Percentiles rank a stretch among this genome's conserved stretches.
Conservation (phyloP, 1,284 basidiomycete genomes). For the Sporisorium scitamineum region DNA sequence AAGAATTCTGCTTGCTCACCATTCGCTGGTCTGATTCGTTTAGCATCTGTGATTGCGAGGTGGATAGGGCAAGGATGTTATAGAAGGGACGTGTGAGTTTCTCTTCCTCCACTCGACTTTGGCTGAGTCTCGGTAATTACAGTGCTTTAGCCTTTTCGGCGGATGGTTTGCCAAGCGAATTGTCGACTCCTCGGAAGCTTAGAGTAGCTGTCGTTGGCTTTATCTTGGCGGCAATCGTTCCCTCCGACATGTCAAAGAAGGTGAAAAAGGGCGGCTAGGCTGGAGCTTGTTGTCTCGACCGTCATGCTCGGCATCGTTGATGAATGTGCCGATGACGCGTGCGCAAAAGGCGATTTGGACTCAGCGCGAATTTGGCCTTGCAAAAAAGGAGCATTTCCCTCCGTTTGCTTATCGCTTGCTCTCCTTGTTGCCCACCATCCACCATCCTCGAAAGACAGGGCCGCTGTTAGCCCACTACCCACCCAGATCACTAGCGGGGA, state of each 20-base stretch:
- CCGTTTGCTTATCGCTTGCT: neutral
- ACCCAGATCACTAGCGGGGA: neutral
- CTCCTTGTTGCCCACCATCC: neutral
- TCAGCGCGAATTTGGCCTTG: constrained; percentile 11
- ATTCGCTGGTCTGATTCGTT: no score
- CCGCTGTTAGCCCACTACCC: no score
- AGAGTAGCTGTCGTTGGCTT: no score
- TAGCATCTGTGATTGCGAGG: no score
- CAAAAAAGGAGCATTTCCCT: neutral
- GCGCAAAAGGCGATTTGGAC: neutral
- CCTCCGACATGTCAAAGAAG: neutral
- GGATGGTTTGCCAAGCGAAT: constrained; percentile 8
- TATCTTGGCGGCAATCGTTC: constrained; percentile 13
- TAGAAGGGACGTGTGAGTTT: constrained; percentile 3
- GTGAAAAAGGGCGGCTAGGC: no score
- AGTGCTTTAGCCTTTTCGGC: no score
- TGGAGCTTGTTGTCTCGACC: neutral
- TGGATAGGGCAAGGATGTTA: neutral
- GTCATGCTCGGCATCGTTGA: constrained; percentile 1
- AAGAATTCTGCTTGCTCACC: no score
- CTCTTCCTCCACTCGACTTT: constrained; percentile 14
- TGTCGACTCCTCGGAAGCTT: constrained; percentile 8
- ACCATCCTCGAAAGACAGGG: neutral
- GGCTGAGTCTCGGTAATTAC: no score
- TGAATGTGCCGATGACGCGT: neutral